Evolutionary conservation across 2,329 filamentous ascomycete genomes (phyloP).

Genomic region (Trichoderma brevicompactum): DNA sequence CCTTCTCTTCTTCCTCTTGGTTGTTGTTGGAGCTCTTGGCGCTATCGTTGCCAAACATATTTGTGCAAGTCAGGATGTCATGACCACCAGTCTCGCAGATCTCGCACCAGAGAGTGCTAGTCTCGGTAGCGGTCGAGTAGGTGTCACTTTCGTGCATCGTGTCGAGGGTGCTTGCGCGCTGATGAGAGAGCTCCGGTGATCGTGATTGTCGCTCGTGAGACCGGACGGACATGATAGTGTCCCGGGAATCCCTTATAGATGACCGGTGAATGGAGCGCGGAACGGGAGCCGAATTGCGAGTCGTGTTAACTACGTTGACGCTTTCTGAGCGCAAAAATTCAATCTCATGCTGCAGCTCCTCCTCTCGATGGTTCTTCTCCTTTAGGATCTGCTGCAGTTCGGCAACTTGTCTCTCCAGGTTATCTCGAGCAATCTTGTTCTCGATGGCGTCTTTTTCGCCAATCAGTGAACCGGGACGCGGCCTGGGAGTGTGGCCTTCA

Average conservation of each 20-base stretch:
- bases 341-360: constrained; percentile 83
- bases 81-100: constrained; percentile 92
- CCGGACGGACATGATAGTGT: constrained; percentile 64
- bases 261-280: constrained; percentile 62
- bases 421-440: constrained; percentile 54
- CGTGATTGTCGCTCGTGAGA: constrained; percentile 47
- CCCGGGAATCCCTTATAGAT: constrained; percentile 68
- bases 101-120: constrained; percentile 83
- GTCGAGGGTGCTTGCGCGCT: constrained; percentile 62
- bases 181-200: constrained; percentile 53
- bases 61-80: constrained; percentile 91
- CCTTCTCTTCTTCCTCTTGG: constrained; percentile 35
- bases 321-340: constrained; percentile 62
- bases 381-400: constrained; percentile 77
- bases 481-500: constrained; percentile 38
- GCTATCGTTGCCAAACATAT: constrained; percentile 70
- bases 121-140: constrained; percentile 72
- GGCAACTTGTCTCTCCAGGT: constrained; percentile 78
- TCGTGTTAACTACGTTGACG: constrained; percentile 32
- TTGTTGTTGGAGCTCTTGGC: constrained; percentile 38
- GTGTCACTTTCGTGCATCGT: constrained; percentile 73
- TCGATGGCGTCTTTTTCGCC: constrained; percentile 37
- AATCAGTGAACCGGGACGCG: constrained; percentile 43
- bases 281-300: constrained; percentile 44
- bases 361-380: constrained; percentile 73